Evolutionary conservation across 768 basidiomycete genomes (phyloP).

Genomic region (Clitopilus passeckerianus): DNA sequence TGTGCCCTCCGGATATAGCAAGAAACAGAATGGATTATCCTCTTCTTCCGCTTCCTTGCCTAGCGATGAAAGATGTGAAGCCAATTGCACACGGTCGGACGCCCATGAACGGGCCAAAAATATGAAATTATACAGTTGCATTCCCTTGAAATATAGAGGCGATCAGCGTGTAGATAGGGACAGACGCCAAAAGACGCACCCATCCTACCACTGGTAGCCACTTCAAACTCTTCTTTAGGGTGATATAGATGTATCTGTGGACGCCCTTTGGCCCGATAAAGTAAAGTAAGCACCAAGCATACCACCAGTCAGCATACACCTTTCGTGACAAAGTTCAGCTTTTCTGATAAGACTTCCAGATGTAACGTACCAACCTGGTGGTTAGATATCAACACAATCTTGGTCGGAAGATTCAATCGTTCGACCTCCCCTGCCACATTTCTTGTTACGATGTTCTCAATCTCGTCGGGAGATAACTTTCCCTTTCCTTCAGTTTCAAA

Average conservation of each 20-base stretch:
- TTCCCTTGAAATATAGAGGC: conserved; percentile 46
- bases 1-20: conserved; percentile 96
- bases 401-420: conserved; percentile 66
- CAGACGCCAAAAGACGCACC: conserved; percentile 39
- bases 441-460: conserved; percentile 50
- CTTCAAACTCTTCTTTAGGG: conserved; percentile 87
- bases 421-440: conserved; percentile 53
- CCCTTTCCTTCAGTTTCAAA: conserved; percentile 70
- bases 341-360: no score
- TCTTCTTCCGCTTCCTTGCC: conserved; percentile 64
- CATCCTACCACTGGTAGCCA: conserved; percentile 84
- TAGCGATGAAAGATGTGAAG: conserved; percentile 59
- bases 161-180: conserved; percentile 1
- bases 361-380: conserved; percentile 63
- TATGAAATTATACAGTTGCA: conserved; percentile 94
- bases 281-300: conserved; percentile 80
- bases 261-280: conserved; percentile 57
- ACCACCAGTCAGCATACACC: conserved; percentile 85
- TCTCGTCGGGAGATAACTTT: conserved; percentile 53
- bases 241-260: conserved; percentile 78
- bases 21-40: conserved; percentile 70
- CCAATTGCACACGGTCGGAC: conserved; percentile 68
- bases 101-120: conserved; percentile 92
- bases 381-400: conserved; percentile 84
- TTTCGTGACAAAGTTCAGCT: conserved; percentile 15